Base-by-base conservation (phyloP, 495 filamentous ascomycete species). In the Durotheca rogersii region DNA sequence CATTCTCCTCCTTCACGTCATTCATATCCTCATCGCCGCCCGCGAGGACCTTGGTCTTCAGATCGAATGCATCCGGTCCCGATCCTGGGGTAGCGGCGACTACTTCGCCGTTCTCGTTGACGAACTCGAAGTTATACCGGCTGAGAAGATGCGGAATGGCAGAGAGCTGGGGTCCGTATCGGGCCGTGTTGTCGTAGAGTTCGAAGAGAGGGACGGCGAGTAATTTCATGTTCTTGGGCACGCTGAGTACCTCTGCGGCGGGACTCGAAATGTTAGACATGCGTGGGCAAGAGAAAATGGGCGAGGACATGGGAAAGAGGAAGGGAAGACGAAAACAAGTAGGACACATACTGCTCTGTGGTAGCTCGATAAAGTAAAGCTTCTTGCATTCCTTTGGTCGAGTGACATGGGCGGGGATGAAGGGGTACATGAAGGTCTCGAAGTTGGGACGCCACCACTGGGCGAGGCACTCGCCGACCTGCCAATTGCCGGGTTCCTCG, bases 341-440 rank as follows among this genome's bases (percentile, higher is more conserved):
- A n/a, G n/a, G n/a, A n/a, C n/a, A 80, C 86, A 20, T 78, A 95
- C 91, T 97, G 51, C 86, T 90, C 66, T 88, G 80, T 0, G 93
- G 93, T 14, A 98, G 71, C 69, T 95, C 87, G 40, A 98, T 95
- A 45, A 97, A 88, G 67, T 96, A 98, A 38, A 96, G 76, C 80
- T 98, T 98, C 78, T 98, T 98, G 76, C 91, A 96, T 78, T 98
- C 93, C 76, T 96, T 98, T 12, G 93, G 93, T 32, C 94, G 79
- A 6, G 93, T 95, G 47, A 95, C 87, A 68, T 98, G 93, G 12
- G 90, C 87, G 5, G 93, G 93, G 34, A 96, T 83, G 70, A 95
- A 98, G 0, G 93, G 93, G 68, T 98, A 98, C 93, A 96, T 96
- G 76, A 96, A 97, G 1, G 93, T 98, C 75, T 98, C 93, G 63